Percentiles rank a stretch among this genome's conserved stretches.
Evolutionary conservation across 1,139 yeast genomes (phyloP).

Genomic region (Meyerozyma carpophila): DNA sequence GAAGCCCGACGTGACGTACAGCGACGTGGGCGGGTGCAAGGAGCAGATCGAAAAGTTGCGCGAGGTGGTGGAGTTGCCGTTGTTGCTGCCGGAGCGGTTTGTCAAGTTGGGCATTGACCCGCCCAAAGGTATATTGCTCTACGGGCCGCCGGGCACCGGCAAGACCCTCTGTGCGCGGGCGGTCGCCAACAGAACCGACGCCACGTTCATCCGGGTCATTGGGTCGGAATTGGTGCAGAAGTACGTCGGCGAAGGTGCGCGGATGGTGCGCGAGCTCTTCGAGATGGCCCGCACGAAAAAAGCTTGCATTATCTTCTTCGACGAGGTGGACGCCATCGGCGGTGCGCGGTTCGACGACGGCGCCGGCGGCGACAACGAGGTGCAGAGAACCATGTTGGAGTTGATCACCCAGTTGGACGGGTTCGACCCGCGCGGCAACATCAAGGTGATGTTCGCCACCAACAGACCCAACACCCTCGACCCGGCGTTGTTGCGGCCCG

Average conservation of each 20-base stretch:
- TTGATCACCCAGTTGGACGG: slow-evolving; percentile 96
- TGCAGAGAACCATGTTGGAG: slow-evolving; percentile 98
- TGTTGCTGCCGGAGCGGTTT: slow-evolving; percentile 91
- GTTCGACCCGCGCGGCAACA: slow-evolving; percentile 96
- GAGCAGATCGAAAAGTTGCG: slow-evolving; percentile 95
- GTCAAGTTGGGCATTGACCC: slow-evolving; percentile 97
- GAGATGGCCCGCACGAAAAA: slow-evolving; percentile 98
- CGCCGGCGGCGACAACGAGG: slow-evolving; percentile 99
- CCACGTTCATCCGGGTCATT: slow-evolving; percentile 94
- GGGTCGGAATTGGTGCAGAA: slow-evolving; percentile 97
- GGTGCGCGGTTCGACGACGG: slow-evolving; percentile 99
- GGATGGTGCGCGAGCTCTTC: slow-evolving; percentile 96
- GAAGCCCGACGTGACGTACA: slow-evolving; percentile 86
- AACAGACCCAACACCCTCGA: slow-evolving; percentile 97
- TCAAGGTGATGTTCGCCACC: slow-evolving; percentile 98
- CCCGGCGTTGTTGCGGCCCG: slow-evolving; percentile 96
- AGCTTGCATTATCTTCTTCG: slow-evolving; percentile 94
- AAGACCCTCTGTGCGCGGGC: slow-evolving; percentile 97
- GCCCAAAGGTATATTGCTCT: slow-evolving; percentile 91
- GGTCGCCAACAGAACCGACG: slow-evolving; percentile 97
- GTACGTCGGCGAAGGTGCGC: slow-evolving; percentile 98
- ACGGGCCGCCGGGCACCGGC: slow-evolving; percentile 99
- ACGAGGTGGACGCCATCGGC: slow-evolving; percentile 97
- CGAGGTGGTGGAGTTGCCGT: slow-evolving; percentile 94
- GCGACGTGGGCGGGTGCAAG: slow-evolving; percentile 96